These are phyloP conservation scores for Fibroporia radiculosa DNA, from an alignment of 768 basidiomycete genomes.

Conservation along the genomic window DNA sequence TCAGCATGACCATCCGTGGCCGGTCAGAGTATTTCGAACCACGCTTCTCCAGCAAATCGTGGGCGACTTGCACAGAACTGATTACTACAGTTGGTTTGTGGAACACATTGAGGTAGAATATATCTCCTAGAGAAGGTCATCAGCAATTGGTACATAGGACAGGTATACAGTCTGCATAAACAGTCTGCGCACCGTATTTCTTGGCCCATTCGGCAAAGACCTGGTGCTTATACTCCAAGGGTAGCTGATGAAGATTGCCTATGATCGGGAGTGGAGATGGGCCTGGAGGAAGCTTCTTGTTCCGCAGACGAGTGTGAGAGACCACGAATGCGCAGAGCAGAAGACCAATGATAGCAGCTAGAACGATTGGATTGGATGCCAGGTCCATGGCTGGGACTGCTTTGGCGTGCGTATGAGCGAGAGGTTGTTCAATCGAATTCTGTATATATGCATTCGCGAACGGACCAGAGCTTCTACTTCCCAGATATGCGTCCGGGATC, in stretches of 20 bases:
- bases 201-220: conserved; percentile 22
- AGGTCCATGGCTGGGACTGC: too few relatives aligned
- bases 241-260: conserved; percentile 25
- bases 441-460: too few relatives aligned
- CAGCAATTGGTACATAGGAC: too few relatives aligned
- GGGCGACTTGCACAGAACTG: conserved; percentile 16
- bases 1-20: conserved; percentile 22
- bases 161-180: too few relatives aligned
- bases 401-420: too few relatives aligned
- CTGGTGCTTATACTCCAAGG: conserved; percentile 16
- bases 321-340: too few relatives aligned
- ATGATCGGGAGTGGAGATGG: conserved; percentile 22
- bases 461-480: too few relatives aligned
- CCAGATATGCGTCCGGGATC: too few relatives aligned
- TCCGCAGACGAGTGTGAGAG: too few relatives aligned
- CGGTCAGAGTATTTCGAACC: conserved; percentile 31
- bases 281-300: conserved; percentile 20
- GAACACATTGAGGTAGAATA: conserved; percentile 14
- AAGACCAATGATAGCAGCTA: too few relatives aligned
- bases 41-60: conserved; percentile 29
- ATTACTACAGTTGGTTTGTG: conserved; percentile 15
- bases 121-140: conserved; percentile 8
- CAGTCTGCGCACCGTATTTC: conserved; percentile 25
- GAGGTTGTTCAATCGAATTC: too few relatives aligned
- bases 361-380: too few relatives aligned